phyloP scores from a whole-genome alignment of 2,329 filamentous ascomycete genomes.

The Verticillium nonalfalfae region DNA sequence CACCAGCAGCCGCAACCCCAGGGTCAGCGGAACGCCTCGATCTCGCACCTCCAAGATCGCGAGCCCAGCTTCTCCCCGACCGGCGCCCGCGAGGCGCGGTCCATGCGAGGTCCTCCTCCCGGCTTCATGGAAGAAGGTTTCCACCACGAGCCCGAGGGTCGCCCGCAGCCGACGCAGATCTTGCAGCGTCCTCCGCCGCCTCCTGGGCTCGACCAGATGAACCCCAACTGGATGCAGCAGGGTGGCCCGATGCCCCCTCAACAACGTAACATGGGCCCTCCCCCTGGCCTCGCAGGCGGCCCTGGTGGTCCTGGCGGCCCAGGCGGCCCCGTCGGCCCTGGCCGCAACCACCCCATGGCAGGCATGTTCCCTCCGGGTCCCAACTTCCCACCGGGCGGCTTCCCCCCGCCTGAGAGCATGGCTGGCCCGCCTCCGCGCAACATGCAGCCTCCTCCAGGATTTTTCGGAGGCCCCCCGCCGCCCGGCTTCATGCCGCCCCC shows the following conservation, averaged over 20 bases:
- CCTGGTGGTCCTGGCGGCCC: constrained; percentile 43
- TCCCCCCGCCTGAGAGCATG: constrained; percentile 43
- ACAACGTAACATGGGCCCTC: constrained; percentile 45
- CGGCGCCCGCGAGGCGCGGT: constrained; percentile 25
- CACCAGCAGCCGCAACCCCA: constrained; percentile 19
- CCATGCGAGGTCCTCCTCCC: constrained; percentile 39
- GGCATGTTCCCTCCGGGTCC: constrained; percentile 54
- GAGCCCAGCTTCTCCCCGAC: constrained; percentile 34
- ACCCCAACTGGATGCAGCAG: constrained; percentile 41
- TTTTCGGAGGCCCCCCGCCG: constrained; percentile 44
- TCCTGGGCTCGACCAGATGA: constrained; percentile 55
- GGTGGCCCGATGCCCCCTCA: constrained; percentile 28
- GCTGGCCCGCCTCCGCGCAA: constrained; percentile 44
- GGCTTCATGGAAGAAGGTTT: constrained; percentile 50
- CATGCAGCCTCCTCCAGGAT: constrained; percentile 52
- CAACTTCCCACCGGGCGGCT: constrained; percentile 48
- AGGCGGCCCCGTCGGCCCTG: constrained; percentile 19
- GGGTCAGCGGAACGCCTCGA: constrained; percentile 40
- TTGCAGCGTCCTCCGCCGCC: constrained; percentile 56
- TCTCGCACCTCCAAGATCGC: constrained; percentile 39
- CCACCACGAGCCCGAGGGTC: constrained; percentile 44
- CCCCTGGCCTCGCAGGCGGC: constrained; percentile 46
- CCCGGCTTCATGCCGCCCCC: constrained; percentile 48
- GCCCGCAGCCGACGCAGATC: constrained; percentile 55
- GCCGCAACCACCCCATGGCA: constrained; percentile 40